Conservation (phyloP, 345 rosid species). For the Noccaea bulbosa region DNA sequence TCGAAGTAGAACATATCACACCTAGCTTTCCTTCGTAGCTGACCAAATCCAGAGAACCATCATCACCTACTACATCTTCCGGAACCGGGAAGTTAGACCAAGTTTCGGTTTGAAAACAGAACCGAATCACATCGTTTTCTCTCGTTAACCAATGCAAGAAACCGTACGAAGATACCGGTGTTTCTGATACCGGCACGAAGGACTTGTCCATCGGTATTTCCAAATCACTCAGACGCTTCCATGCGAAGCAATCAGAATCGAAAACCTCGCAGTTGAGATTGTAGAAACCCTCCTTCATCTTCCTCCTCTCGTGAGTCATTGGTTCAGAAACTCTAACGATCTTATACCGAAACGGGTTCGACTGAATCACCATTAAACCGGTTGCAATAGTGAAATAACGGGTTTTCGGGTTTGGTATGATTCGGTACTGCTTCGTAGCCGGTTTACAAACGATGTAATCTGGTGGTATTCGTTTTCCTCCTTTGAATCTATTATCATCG, state of each 20-base stretch:
- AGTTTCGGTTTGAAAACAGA: conserved; percentile 27
- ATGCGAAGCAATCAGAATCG: conserved; percentile 2
- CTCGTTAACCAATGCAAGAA: conserved; percentile 21
- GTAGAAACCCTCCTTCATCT: background rate
- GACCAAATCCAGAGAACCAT: background rate
- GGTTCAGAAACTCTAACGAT: conserved; percentile 25
- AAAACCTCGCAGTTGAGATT: conserved; percentile 25
- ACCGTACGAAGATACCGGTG: background rate
- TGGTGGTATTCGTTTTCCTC: background rate
- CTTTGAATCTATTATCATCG: background rate
- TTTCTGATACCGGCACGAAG: rapidly evolving
- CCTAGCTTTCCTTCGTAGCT: conserved; percentile 31
- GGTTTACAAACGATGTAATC: conserved; percentile 33
- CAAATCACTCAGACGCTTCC: conserved; percentile 16
- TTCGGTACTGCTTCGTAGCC: conserved; percentile 7
- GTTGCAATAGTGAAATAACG: background rate
- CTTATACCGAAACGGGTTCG: conserved; percentile 20
- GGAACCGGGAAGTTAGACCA: conserved; percentile 13
- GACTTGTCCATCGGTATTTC: background rate
- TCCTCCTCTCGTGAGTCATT: background rate
- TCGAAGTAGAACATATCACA: background rate
- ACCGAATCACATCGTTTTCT: conserved; percentile 11
- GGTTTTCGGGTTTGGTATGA: conserved; percentile 25
- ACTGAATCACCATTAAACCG: conserved; percentile 14
- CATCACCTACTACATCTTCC: background rate